These are phyloP conservation scores for Quercus phellos DNA, from an alignment of 331 rosid species.

Conservation along the genomic window DNA sequence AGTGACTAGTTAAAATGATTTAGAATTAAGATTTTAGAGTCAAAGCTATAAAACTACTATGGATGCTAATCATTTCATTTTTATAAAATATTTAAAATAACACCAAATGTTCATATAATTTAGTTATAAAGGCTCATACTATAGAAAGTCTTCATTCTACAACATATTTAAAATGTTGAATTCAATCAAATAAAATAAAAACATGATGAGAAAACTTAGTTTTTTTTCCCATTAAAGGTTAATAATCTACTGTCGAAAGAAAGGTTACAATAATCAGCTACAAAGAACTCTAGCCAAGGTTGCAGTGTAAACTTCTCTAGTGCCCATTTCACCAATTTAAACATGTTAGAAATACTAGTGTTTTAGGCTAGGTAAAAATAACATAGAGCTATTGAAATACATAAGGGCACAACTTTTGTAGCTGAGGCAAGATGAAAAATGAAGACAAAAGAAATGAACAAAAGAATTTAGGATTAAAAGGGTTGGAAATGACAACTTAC, in stretches of 20 bases:
- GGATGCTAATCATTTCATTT: not conserved
- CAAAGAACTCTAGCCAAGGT: too few species aligned
- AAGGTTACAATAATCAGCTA: too few species aligned
- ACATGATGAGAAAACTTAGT: not conserved
- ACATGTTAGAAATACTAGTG: not conserved
- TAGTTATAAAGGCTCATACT: not conserved
- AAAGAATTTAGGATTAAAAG: not conserved
- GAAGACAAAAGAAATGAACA: not conserved
- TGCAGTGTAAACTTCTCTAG: too few species aligned
- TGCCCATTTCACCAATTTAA: too few species aligned
- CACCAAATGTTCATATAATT: not conserved
- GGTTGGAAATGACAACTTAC: conserved; percentile 35
- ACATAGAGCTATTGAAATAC: not conserved
- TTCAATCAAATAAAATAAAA: not conserved
- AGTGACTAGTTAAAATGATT: not conserved
- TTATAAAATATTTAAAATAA: not conserved
- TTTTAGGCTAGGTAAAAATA: not conserved
- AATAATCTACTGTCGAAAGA: too few species aligned
- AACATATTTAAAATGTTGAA: not conserved
- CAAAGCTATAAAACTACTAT: not conserved
- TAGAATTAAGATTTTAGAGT: not conserved
- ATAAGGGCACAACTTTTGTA: not conserved
- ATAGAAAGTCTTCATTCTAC: not conserved
- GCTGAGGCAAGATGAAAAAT: too few species aligned
- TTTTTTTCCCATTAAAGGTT: too few species aligned